Percentiles rank a stretch among this genome's conserved stretches.
Conservation (phyloP, 345 rosid genomes). For the Lepidium aucheri region DNA sequence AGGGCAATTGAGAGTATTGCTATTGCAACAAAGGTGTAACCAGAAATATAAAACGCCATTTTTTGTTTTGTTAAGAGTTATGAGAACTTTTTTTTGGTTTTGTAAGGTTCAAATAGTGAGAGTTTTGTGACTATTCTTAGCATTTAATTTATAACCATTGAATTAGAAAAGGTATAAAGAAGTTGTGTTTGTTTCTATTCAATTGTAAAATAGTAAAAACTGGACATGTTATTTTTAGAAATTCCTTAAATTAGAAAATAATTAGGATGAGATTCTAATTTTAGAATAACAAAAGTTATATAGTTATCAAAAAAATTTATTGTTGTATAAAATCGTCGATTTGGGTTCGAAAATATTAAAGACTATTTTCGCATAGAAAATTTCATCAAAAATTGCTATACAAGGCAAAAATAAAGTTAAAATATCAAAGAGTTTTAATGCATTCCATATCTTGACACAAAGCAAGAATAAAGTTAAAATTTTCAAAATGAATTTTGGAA, state of each 20-base stretch:
- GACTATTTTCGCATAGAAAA: no score
- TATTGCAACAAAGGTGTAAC: background rate
- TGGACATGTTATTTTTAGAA: background rate
- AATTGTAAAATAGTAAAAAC: background rate
- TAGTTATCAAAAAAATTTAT: no score
- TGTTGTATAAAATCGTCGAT: no score
- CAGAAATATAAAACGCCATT: constrained; percentile 14
- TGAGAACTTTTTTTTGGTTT: background rate
- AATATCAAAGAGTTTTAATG: no score
- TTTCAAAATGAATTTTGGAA: no score
- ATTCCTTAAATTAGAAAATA: background rate
- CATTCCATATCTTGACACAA: no score
- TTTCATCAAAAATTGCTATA: no score
- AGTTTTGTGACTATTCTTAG: constrained; percentile 11
- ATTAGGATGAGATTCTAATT: background rate
- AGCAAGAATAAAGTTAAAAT: no score
- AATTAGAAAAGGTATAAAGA: background rate
- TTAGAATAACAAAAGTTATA: background rate
- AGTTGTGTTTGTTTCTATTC: background rate
- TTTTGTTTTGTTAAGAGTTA: background rate
- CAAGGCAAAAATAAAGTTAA: no score
- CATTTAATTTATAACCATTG: background rate
- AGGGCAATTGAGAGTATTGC: background rate
- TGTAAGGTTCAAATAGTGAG: constrained; percentile 2
- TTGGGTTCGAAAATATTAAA: no score